phyloP scores from a whole-genome alignment of 108 stramenopile species.

The Epithemia pelagica region DNA sequence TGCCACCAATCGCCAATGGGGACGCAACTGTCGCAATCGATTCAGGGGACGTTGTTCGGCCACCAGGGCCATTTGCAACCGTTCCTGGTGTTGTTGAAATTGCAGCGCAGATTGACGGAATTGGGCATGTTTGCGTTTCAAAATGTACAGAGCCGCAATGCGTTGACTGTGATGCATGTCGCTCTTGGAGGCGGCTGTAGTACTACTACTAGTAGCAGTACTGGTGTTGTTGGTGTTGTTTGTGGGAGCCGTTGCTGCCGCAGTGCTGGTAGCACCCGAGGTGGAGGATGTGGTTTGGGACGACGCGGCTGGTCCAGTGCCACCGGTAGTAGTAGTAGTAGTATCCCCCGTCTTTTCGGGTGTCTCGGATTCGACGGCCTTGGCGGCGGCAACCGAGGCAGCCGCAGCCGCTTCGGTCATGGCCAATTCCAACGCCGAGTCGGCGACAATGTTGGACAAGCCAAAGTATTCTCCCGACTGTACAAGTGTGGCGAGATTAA shows the following conservation, averaged over 20 bases:
- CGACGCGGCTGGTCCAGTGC: neutral
- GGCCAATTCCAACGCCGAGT: slow-evolving; percentile 29
- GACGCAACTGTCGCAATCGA: slow-evolving; percentile 52
- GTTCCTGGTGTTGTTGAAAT: slow-evolving; percentile 41
- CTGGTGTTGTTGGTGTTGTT: neutral
- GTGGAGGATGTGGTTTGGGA: slow-evolving; percentile 5
- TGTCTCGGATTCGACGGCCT: neutral
- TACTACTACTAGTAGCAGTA: neutral
- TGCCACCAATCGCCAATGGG: slow-evolving; percentile 65
- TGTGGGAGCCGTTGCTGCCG: slow-evolving; percentile 2
- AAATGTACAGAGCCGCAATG: slow-evolving; percentile 42
- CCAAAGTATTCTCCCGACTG: slow-evolving; percentile 65
- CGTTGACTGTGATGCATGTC: slow-evolving; percentile 34
- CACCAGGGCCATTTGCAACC: slow-evolving; percentile 40
- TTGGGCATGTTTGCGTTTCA: slow-evolving; percentile 51
- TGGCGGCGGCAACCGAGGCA: neutral
- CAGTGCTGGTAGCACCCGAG: neutral
- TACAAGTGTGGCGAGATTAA: slow-evolving; percentile 66
- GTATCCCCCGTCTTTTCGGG: neutral
- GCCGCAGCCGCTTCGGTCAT: slow-evolving; percentile 8
- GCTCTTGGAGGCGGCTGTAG: neutral
- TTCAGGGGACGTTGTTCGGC: slow-evolving; percentile 50
- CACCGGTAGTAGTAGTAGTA: slow-evolving; percentile 6
- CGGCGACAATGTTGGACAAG: slow-evolving; percentile 57
- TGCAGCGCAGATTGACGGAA: slow-evolving; percentile 42